Conservation (phyloP, 1,139 yeast genomes). For the Suhomyces guaymorum region DNA sequence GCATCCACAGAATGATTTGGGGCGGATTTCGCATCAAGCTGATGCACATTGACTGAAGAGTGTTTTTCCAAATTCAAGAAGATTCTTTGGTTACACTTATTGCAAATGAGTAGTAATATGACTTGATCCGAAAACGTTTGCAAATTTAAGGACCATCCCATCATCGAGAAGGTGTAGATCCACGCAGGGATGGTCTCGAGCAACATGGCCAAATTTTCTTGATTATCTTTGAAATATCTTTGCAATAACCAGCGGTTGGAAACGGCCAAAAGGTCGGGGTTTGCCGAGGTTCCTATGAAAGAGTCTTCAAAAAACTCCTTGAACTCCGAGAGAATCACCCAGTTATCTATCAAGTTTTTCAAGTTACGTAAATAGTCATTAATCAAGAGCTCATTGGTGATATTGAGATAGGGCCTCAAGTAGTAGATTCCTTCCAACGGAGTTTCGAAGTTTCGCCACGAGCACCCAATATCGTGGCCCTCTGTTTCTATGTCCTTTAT, state of each 20-base stretch:
- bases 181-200: conserved; percentile 31
- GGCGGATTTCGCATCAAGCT: conserved; percentile 5
- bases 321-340: conserved; percentile 20
- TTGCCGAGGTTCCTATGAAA: conserved; percentile 9
- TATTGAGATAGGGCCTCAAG: conserved; percentile 34
- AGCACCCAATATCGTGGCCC: conserved; percentile 36
- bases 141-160: conserved; percentile 41
- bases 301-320: conserved; percentile 14
- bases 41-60: conserved; percentile 5
- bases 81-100: conserved; percentile 38
- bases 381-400: conserved; percentile 33
- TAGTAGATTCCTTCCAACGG: conserved; percentile 40
- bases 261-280: conserved; percentile 20
- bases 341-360: conserved; percentile 32
- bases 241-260: conserved; percentile 37
- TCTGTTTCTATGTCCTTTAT: conserved; percentile 22
- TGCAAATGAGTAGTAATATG: conserved; percentile 36
- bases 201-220: conserved; percentile 32
- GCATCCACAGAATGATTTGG: conserved; percentile 2
- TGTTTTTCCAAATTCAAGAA: conserved; percentile 23
- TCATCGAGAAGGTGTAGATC: conserved; percentile 35
- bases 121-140: conserved; percentile 31
- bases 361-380: conserved; percentile 31
- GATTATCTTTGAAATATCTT: conserved; percentile 32
- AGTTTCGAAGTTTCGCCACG: conserved; percentile 42